phyloP scores from a whole-genome alignment of 208 protist species.

The Trypanosoma rangeli region DNA sequence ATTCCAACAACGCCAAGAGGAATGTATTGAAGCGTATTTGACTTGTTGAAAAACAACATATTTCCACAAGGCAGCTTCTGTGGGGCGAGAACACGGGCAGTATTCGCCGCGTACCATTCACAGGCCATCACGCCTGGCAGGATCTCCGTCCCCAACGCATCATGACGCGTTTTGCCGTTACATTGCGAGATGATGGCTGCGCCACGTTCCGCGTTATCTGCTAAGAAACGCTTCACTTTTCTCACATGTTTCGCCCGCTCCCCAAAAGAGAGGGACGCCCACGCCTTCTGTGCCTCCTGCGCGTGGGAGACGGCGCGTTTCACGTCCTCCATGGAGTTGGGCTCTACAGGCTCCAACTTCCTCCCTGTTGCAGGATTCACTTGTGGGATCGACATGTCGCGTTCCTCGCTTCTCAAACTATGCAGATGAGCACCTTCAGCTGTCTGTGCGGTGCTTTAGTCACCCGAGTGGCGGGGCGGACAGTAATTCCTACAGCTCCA shows the following conservation, averaged over 20 bases:
- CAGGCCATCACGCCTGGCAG: conserved; percentile 58
- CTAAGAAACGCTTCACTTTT: conserved; percentile 64
- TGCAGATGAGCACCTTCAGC: background rate
- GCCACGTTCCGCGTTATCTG: conserved; percentile 55
- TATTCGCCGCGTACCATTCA: conserved; percentile 80
- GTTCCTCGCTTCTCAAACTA: conserved; percentile 15
- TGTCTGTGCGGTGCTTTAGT: no score
- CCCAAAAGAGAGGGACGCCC: conserved; percentile 52
- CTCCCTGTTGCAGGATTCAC: conserved; percentile 71
- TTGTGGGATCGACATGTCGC: conserved; percentile 36
- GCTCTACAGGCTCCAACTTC: conserved; percentile 29
- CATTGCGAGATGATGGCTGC: conserved; percentile 49
- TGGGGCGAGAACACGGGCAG: conserved; percentile 42
- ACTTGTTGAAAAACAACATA: conserved; percentile 76
- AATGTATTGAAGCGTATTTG: conserved; percentile 70
- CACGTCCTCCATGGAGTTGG: conserved; percentile 34
- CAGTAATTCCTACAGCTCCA: no score
- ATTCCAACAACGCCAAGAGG: conserved; percentile 85
- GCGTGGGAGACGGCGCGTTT: conserved; percentile 35
- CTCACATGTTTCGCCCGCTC: conserved; percentile 47
- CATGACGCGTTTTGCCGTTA: conserved; percentile 70
- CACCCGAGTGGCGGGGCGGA: background rate
- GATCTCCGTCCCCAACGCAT: conserved; percentile 76
- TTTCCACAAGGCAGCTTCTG: conserved; percentile 49
- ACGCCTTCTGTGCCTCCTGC: conserved; percentile 57